A percentile compares a stretch with the other conserved stretches of the same genome.
Evolutionary conservation across 108 stramenopile genomes (phyloP).

Genomic region (Skeletonema costatum): DNA sequence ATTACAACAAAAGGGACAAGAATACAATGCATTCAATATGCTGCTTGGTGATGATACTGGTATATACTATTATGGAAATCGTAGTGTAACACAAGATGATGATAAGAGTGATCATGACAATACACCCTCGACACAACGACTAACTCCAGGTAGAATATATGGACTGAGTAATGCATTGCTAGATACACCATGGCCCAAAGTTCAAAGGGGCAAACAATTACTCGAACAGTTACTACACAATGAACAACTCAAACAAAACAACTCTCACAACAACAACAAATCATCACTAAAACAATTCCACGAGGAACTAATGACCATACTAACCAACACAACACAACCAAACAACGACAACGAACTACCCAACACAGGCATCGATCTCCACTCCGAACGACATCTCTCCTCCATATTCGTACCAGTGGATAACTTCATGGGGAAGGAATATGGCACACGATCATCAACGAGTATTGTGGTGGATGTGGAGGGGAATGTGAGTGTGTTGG

Average conservation of each 20-base stretch:
- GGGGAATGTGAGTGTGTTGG: constrained; percentile 22
- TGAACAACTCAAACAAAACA: not conserved
- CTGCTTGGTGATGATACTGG: constrained; percentile 14
- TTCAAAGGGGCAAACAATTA: constrained; percentile 12
- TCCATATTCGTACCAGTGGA: constrained; percentile 15
- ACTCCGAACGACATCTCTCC: constrained; percentile 2
- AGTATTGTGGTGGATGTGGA: constrained; percentile 11
- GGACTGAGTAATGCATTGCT: constrained; percentile 25
- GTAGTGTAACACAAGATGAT: not conserved
- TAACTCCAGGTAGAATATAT: constrained; percentile 16
- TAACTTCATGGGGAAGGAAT: not conserved
- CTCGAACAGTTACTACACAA: not conserved
- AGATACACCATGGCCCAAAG: constrained; percentile 28
- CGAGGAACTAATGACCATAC: constrained; percentile 16
- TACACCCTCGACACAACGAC: not conserved
- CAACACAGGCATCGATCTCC: not conserved
- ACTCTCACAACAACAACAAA: not conserved
- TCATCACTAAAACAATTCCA: constrained; percentile 2
- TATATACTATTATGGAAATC: constrained; percentile 20
- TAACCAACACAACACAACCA: constrained; percentile 2
- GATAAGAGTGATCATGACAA: not conserved
- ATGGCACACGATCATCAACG: constrained; percentile 17
- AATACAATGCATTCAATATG: constrained; percentile 35
- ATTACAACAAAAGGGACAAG: constrained; percentile 4
- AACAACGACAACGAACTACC: not conserved